Evolutionary conservation across 2,329 filamentous ascomycete species (phyloP).

Genomic region (Chalaropsis thielavioides): DNA sequence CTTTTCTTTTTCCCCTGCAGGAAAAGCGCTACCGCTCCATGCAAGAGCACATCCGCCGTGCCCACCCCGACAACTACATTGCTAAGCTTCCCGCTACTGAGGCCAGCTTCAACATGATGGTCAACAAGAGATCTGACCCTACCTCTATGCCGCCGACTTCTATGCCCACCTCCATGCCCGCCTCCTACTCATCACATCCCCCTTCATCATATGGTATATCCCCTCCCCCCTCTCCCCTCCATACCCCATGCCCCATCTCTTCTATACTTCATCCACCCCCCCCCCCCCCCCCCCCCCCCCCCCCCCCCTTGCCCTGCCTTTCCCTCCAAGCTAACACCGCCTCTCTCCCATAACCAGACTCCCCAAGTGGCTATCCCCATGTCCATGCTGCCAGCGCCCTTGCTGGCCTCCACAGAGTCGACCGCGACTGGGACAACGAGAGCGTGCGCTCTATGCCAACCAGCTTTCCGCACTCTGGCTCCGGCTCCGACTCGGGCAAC

Average conservation of each 20-base stretch:
- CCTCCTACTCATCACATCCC: background rate
- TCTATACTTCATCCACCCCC: too few species aligned
- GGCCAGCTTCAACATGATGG: constrained; percentile 94
- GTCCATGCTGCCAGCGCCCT: constrained; percentile 10
- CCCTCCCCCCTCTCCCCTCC: constrained; percentile 14
- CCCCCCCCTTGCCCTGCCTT: constrained; percentile 18
- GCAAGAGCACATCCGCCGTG: constrained; percentile 97
- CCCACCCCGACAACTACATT: constrained; percentile 94
- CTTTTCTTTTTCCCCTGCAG: constrained; percentile 33
- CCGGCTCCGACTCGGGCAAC: background rate
- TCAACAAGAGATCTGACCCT: constrained; percentile 47
- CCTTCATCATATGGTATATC: constrained; percentile 18
- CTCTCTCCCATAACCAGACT: background rate
- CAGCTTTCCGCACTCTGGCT: constrained; percentile 7
- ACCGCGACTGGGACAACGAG: constrained; percentile 10
- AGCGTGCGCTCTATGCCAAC: constrained; percentile 10
- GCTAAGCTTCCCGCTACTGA: constrained; percentile 95
- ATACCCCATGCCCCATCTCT: too few species aligned
- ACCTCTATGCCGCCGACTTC: constrained; percentile 26
- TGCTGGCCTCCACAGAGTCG: constrained; percentile 10
- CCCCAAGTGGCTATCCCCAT: constrained; percentile 10
- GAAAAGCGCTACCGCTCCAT: constrained; percentile 95
- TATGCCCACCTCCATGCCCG: constrained; percentile 22
- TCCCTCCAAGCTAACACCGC: background rate
- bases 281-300: constrained; percentile 15